Evolutionary conservation across 257 asterid genomes (phyloP), one percentile per base, ranked within the genome.

Genomic region (Verbascum thapsus): DNA sequence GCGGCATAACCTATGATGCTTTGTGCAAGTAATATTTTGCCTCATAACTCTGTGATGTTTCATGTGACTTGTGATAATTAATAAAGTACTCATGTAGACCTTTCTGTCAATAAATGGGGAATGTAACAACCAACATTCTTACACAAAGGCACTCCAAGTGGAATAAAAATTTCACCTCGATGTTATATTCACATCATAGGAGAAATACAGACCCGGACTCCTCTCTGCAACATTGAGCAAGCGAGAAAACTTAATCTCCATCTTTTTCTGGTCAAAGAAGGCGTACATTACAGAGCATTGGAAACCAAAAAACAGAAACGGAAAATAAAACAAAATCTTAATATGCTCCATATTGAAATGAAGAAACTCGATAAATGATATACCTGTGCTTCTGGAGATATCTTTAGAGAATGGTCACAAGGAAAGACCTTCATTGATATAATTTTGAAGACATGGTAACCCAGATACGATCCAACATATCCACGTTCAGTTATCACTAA

Each of bases 141-240:
- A 53, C 22, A 64, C 50, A 44, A 20, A 67, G 64, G 41, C 51
- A 59, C 64, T 50, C 54, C 44, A 62, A 39, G 44, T 42, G 61
- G 53, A 49, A 26, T 51, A 30, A 66, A 41, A 67, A 61, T 41
- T 52, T 76, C 58, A 94, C 99, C 99, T 94, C 76, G 86, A 81
- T 30, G 98, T 94, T 79, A 94, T 76, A 78, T 94, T 94, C 73
- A 88, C 96, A 67, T 94, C 95, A 69, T 94, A 88, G 53, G 99
- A 94, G 79, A 90, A 94, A 76, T 81, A 94, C 58, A 94, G 83
- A 58, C 96, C 96, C 63, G 76, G 83, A 72, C 85, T 84, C 80
- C 68, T 77, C 86, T 90, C 96, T 68, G 95, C 94, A 74, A 90
- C 87, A 74, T 74, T 84, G 63, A 94, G 86, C 80, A 94, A 75